phyloP scores from a whole-genome alignment of 129 eudicot genomes.

The Chrysanthemum seticuspe region DNA sequence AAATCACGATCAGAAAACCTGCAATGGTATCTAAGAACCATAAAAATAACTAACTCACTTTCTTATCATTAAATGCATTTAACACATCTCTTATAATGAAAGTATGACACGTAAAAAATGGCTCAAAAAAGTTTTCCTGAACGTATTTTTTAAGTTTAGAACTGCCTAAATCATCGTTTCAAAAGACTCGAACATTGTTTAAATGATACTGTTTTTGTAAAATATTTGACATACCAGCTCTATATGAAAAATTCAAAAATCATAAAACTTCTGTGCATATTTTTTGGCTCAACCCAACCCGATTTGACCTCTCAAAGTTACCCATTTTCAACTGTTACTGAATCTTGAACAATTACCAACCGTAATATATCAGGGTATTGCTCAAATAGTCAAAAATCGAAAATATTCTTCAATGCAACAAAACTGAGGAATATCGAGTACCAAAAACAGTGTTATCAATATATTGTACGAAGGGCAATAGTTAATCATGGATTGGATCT shows the following conservation, averaged over 20 bases:
- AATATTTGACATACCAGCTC: neutral
- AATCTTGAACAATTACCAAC: too few species aligned
- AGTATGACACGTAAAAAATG: too few species aligned
- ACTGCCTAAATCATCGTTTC: too few species aligned
- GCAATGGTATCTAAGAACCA: neutral
- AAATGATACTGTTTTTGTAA: neutral
- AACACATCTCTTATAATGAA: too few species aligned
- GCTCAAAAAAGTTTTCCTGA: neutral
- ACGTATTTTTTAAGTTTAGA: neutral
- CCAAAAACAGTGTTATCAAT: neutral
- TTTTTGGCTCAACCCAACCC: neutral
- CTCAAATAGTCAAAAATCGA: neutral
- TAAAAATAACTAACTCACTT: neutral
- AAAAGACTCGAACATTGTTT: too few species aligned
- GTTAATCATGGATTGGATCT: neutral
- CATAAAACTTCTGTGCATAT: neutral
- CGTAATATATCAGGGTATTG: neutral
- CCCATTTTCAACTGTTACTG: too few species aligned
- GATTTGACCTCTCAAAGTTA: too few species aligned
- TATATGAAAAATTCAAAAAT: neutral
- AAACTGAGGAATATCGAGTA: too few species aligned
- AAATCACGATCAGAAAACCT: conserved; percentile 3
- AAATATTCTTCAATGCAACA: too few species aligned
- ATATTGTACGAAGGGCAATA: neutral
- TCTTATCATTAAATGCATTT: neutral